Evolutionary conservation across 345 rosid species (phyloP).

Genomic region (Litchi chinensis): DNA sequence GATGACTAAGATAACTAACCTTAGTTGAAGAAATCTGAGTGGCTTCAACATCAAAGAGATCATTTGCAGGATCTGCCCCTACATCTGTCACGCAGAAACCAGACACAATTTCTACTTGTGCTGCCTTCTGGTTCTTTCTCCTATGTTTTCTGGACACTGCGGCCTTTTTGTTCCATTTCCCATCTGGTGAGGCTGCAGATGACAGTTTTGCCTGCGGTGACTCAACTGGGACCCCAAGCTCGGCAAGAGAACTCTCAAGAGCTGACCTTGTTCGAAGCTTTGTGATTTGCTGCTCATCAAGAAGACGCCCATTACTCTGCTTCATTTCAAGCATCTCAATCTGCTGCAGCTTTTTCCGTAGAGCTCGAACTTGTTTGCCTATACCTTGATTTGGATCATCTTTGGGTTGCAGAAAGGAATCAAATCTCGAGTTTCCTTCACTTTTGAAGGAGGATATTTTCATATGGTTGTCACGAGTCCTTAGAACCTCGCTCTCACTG

Average conservation of each 20-base stretch:
- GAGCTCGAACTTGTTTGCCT: constrained; percentile 71
- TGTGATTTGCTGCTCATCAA: constrained; percentile 92
- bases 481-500: constrained; percentile 55
- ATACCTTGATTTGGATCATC: constrained; percentile 52
- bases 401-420: constrained; percentile 62
- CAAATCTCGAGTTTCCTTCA: constrained; percentile 42
- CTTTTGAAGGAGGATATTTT: constrained; percentile 24
- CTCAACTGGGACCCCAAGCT: constrained; percentile 68
- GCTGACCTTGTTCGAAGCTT: constrained; percentile 71
- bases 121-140: constrained; percentile 55
- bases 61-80: constrained; percentile 36
- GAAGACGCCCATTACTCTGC: constrained; percentile 65
- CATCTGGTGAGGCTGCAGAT: constrained; percentile 44
- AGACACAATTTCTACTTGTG: constrained; percentile 46
- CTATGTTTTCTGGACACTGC: constrained; percentile 60
- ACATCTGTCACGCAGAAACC: constrained; percentile 37
- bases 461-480: constrained; percentile 59
- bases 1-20: constrained; percentile 43
- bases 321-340: constrained; percentile 90
- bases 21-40: constrained; percentile 40
- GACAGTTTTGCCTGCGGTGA: constrained; percentile 36
- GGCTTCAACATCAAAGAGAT: constrained; percentile 35
- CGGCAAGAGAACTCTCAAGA: constrained; percentile 70
- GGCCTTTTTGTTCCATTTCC: constrained; percentile 55
- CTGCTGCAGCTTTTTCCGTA: constrained; percentile 90